Conservation (phyloP, 2,329 filamentous ascomycete genomes). For the Ophiostoma pallidulum region DNA sequence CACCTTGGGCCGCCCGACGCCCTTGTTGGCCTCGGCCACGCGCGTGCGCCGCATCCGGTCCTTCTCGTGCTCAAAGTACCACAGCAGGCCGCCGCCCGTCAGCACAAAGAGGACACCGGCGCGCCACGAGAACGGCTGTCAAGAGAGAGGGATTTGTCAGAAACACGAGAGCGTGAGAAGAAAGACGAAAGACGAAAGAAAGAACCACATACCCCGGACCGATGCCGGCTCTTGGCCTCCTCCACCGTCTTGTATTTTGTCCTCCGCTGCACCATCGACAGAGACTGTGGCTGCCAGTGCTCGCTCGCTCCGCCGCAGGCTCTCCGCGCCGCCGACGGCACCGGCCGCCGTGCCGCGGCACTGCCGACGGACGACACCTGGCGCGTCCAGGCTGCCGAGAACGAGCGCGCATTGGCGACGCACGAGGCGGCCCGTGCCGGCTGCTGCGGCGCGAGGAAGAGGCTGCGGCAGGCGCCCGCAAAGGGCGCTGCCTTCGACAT, state of each 20-base stretch:
- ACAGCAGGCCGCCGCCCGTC: constrained; percentile 66
- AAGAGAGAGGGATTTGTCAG: not conserved
- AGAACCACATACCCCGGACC: constrained; percentile 44
- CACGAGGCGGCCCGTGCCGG: not conserved
- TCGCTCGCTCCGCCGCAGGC: constrained; percentile 15
- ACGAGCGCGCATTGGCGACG: not conserved
- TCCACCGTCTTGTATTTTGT: constrained; percentile 45
- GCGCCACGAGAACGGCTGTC: constrained; percentile 88
- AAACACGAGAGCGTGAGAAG: not conserved
- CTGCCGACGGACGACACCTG: not conserved
- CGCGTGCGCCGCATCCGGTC: constrained; percentile 79
- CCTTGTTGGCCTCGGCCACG: constrained; percentile 85
- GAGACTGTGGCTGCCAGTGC: constrained; percentile 15
- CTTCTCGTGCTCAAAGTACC: constrained; percentile 94
- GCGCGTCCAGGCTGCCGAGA: constrained; percentile 2
- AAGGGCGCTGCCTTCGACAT: constrained; percentile 12
- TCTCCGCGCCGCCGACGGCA: not conserved
- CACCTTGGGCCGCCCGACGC: constrained; percentile 85
- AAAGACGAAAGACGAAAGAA: too few relatives aligned
- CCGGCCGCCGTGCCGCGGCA: constrained; percentile 1
- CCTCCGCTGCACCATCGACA: constrained; percentile 27
- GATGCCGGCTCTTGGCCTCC: constrained; percentile 48
- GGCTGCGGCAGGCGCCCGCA: constrained; percentile 8
- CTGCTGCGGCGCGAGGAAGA: not conserved
- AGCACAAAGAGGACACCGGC: constrained; percentile 76